Evolutionary conservation across 1,139 yeast species (phyloP).

Genomic region (Scheffersomyces parashehatae): DNA sequence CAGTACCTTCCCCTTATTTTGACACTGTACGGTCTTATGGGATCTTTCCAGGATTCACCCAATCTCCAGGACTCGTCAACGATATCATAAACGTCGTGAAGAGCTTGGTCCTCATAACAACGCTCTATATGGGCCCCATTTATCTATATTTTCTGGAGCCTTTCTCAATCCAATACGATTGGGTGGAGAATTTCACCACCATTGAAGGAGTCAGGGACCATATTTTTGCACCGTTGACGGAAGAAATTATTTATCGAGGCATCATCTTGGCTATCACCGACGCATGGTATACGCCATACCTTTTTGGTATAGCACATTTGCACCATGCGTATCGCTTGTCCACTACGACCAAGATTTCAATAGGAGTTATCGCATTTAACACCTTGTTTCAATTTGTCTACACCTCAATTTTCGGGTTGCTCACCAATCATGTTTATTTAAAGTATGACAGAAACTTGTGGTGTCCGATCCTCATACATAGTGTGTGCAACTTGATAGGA

Average conservation of each 20-base stretch:
- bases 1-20: conserved; percentile 21
- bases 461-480: conserved; percentile 66
- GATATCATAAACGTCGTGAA: conserved; percentile 26
- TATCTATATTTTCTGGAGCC: conserved; percentile 20
- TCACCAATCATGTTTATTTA: conserved; percentile 63
- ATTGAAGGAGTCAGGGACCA: conserved; percentile 63
- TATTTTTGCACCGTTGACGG: conserved; percentile 82
- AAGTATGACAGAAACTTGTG: conserved; percentile 52
- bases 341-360: conserved; percentile 22
- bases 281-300: conserved; percentile 51
- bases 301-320: conserved; percentile 88
- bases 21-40: conserved; percentile 19
- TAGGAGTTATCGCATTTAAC: conserved; percentile 36
- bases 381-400: conserved; percentile 63
- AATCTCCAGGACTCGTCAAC: conserved; percentile 14
- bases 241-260: conserved; percentile 79
- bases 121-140: conserved; percentile 63
- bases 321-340: conserved; percentile 75
- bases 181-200: conserved; percentile 25
- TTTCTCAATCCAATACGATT: conserved; percentile 13
- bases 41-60: conserved; percentile 30
- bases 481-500: conserved; percentile 77
- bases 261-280: conserved; percentile 46
- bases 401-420: conserved; percentile 78
- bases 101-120: conserved; percentile 32